Conservation (phyloP, 2,329 filamentous ascomycete genomes). For the Fusarium pseudonygamai region DNA sequence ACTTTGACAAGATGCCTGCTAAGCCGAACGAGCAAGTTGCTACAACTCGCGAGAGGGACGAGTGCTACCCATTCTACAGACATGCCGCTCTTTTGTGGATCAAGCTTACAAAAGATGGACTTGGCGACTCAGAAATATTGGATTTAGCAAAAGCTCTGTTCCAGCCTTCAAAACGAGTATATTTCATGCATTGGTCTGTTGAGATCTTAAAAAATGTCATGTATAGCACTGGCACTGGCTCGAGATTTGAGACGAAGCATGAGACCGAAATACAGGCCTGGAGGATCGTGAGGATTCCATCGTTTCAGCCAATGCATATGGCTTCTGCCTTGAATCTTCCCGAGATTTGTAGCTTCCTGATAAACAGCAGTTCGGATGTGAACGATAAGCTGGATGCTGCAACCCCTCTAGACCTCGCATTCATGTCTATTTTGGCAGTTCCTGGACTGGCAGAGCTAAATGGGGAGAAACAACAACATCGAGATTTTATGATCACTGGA, state of each 20-base stretch:
- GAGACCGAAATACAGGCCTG: not conserved
- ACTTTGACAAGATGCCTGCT: not conserved
- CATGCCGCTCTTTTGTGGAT: not conserved
- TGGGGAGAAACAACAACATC: rapidly evolving
- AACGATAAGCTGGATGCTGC: not conserved
- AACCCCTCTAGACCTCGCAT: not conserved
- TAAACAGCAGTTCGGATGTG: not conserved
- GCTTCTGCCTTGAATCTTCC: slow-evolving; percentile 11
- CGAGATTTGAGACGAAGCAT: too few species aligned
- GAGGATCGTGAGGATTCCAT: not conserved
- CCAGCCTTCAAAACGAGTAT: not conserved
- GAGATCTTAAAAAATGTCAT: not conserved
- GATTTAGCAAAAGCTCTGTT: not conserved
- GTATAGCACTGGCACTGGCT: not conserved
- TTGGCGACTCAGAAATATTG: not conserved
- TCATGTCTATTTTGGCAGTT: not conserved
- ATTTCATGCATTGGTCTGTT: slow-evolving; percentile 5
- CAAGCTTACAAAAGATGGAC: not conserved
- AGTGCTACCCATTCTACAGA: not conserved
- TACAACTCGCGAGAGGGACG: not conserved
- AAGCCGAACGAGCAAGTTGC: not conserved
- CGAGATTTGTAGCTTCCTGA: slow-evolving; percentile 9
- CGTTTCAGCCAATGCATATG: slow-evolving; percentile 7
- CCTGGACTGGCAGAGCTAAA: not conserved
- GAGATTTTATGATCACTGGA: rapidly evolving